phyloP scores from a whole-genome alignment of 805 yeast genomes.

The Lipomyces yamanashiensis region DNA sequence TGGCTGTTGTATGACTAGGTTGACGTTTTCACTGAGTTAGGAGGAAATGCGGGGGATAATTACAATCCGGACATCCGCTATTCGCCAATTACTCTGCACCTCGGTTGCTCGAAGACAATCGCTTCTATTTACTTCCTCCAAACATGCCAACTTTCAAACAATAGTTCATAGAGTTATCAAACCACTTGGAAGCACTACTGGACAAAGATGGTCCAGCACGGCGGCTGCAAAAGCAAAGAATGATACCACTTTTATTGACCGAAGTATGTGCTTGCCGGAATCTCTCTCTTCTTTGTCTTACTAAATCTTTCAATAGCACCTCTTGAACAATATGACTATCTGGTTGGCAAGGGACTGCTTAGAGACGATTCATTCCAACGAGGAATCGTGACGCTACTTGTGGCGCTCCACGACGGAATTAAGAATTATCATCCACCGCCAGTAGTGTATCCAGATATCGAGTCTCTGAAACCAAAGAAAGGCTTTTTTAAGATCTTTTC shows the following conservation, averaged over 20 bases:
- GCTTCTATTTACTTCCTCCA: not conserved
- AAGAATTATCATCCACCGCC: constrained; percentile 64
- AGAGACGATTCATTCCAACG: constrained; percentile 82
- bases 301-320: constrained; percentile 11
- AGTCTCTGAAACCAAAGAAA: constrained; percentile 55
- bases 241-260: constrained; percentile 12
- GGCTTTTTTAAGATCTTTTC: constrained; percentile 43
- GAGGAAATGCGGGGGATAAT: constrained; percentile 16
- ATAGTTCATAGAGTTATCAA: not conserved
- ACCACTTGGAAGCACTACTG: not conserved
- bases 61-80: constrained; percentile 9
- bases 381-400: constrained; percentile 65
- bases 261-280: constrained; percentile 6
- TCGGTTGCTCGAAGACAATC: not conserved
- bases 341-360: constrained; percentile 42
- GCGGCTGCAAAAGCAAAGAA: constrained; percentile 1
- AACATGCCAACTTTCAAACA: not conserved
- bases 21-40: not conserved
- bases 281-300: not conserved
- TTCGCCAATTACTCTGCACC: not conserved
- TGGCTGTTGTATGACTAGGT: not conserved
- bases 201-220: constrained; percentile 8
- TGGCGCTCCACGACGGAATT: constrained; percentile 62
- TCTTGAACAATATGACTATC: constrained; percentile 28
- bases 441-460: constrained; percentile 58